A percentile compares a stretch with the other conserved stretches of the same genome.
Evolutionary conservation across 495 filamentous ascomycete genomes (phyloP).

Genomic region (Aspergillus panamensis): DNA sequence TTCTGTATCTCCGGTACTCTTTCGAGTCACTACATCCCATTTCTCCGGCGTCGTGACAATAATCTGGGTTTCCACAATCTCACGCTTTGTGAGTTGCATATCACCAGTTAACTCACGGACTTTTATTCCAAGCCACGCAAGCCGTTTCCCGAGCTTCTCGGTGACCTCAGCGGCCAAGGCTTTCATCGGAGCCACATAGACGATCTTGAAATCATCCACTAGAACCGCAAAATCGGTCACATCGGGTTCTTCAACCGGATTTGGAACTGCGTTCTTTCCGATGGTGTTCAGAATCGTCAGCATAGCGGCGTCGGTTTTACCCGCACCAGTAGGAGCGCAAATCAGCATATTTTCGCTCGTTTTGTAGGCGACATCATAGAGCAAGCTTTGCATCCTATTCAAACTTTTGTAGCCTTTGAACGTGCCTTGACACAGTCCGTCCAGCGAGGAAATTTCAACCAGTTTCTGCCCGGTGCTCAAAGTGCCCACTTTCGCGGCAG

Average conservation of each 20-base stretch:
- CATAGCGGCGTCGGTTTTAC: slow-evolving; percentile 99
- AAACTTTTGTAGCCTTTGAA: slow-evolving; percentile 91
- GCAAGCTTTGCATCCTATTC: slow-evolving; percentile 96
- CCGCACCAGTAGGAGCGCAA: slow-evolving; percentile 94
- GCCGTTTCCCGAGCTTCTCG: slow-evolving; percentile 87
- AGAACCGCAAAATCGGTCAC: slow-evolving; percentile 73
- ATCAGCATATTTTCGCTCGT: slow-evolving; percentile 98
- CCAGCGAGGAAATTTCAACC: slow-evolving; percentile 74
- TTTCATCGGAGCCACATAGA: slow-evolving; percentile 99
- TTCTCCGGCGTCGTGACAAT: slow-evolving; percentile 99
- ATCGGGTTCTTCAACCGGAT: slow-evolving; percentile 68
- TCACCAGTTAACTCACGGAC: slow-evolving; percentile 93
- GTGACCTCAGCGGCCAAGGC: slow-evolving; percentile 95
- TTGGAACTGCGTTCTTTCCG: slow-evolving; percentile 76
- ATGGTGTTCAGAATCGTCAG: slow-evolving; percentile 87
- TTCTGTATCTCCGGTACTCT: slow-evolving; percentile 95
- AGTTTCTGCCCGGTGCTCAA: slow-evolving; percentile 68
- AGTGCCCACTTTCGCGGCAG: slow-evolving; percentile 74
- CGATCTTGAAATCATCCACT: slow-evolving; percentile 90
- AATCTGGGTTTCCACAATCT: slow-evolving; percentile 93
- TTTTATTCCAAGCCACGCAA: slow-evolving; percentile 86
- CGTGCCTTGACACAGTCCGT: slow-evolving; percentile 83
- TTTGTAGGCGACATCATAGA: slow-evolving; percentile 93
- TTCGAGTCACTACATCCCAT: slow-evolving; percentile 97
- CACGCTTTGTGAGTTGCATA: slow-evolving; percentile 96